Conservation (phyloP, 345 rosid species). For the Cardiospermum halicacabum region DNA sequence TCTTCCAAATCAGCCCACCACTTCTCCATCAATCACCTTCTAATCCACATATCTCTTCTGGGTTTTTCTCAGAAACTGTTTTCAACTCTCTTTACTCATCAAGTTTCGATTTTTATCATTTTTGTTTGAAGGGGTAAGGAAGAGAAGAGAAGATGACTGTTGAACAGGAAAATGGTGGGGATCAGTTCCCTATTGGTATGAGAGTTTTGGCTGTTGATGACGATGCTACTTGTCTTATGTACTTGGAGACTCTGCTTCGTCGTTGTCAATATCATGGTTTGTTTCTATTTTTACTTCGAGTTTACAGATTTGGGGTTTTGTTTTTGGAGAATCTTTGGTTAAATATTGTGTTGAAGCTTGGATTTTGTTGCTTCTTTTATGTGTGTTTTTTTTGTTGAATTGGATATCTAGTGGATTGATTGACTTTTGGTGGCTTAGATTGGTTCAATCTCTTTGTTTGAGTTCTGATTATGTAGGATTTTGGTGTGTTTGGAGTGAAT, state of each 20-base stretch:
- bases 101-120: background rate
- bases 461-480: background rate
- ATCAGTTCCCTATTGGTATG: conserved; percentile 67
- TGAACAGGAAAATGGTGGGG: conserved; percentile 33
- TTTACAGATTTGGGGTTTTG: background rate
- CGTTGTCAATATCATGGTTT: conserved; percentile 62
- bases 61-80: conserved; percentile 16
- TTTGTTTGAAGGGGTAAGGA: background rate
- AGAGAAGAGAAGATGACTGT: conserved; percentile 37
- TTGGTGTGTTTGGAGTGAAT: background rate
- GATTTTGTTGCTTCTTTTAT: conserved; percentile 5
- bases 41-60: conserved; percentile 14
- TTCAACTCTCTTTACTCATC: background rate
- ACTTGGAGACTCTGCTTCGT: conserved; percentile 57
- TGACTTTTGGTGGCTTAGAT: background rate
- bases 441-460: background rate
- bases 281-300: conserved; percentile 3
- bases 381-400: background rate
- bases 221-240: conserved; percentile 59
- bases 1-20: conserved; percentile 8
- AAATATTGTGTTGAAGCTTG: conserved; percentile 5
- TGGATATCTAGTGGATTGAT: conserved; percentile 8
- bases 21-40: conserved; percentile 3
- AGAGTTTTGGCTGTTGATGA: conserved; percentile 84
- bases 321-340: conserved; percentile 7